Percentiles rank a stretch among this genome's conserved stretches.
Evolutionary conservation across 73 alveolate species (phyloP).

Genomic region (Tetrahymena thermophila): DNA sequence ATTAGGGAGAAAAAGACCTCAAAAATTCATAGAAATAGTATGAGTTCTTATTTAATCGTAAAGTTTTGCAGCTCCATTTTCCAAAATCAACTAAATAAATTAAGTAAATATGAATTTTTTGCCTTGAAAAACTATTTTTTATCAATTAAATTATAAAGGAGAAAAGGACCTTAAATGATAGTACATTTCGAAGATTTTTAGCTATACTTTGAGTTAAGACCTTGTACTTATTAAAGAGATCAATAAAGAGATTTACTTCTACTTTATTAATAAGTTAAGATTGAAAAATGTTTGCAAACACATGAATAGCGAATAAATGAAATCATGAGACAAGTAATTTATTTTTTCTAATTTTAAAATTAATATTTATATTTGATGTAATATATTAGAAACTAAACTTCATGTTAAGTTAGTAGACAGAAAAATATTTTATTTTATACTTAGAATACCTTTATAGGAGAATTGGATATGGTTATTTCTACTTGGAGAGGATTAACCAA

Average conservation of each 20-base stretch:
- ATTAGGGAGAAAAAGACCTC: not conserved
- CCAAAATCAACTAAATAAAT: not conserved
- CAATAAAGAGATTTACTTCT: not conserved
- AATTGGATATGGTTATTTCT: not conserved
- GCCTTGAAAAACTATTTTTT: not conserved
- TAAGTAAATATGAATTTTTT: not conserved
- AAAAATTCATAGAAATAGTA: not conserved
- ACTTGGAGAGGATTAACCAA: not conserved
- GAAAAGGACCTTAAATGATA: not conserved
- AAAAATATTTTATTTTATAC: not conserved
- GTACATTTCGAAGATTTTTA: not conserved
- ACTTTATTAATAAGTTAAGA: not conserved
- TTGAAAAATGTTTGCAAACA: not conserved
- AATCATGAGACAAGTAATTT: not conserved
- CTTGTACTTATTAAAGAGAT: not conserved
- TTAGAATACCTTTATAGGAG: not conserved
- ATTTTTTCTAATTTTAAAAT: not conserved
- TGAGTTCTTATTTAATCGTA: not conserved
- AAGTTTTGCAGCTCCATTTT: not conserved
- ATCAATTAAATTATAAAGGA: not conserved
- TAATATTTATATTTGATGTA: not conserved
- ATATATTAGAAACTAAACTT: not conserved
- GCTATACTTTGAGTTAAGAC: not conserved
- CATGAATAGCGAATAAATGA: not conserved
- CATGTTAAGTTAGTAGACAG: not conserved